Evolutionary conservation across 148 eudicot species (phyloP).

Genomic region (Camellia granthamiana): DNA sequence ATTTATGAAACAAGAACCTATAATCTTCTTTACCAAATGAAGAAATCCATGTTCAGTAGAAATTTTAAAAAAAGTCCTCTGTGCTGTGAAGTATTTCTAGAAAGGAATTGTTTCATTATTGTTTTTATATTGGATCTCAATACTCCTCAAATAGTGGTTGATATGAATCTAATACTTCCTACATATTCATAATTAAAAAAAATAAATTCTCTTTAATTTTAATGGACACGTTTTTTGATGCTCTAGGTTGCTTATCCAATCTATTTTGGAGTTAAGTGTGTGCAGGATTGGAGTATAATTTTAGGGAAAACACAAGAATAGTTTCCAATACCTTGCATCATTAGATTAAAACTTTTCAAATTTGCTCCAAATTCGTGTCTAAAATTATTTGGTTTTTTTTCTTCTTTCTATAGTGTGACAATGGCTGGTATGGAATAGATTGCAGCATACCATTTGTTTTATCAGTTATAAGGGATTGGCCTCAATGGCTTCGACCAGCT

Average conservation of each 20-base stretch:
- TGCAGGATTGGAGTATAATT: background rate
- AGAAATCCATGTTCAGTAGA: too few relatives aligned
- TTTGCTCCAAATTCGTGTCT: too few relatives aligned
- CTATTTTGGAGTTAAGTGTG: background rate
- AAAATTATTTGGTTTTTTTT: too few relatives aligned
- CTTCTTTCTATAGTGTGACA: too few relatives aligned
- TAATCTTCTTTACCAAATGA: background rate
- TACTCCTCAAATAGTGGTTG: background rate
- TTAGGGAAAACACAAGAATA: background rate
- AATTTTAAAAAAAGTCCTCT: background rate
- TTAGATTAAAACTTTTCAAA: too few relatives aligned
- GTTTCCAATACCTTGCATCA: background rate
- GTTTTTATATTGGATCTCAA: background rate
- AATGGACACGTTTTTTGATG: background rate
- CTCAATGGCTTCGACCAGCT: too few relatives aligned
- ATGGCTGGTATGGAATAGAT: too few relatives aligned
- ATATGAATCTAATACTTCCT: background rate
- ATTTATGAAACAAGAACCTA: background rate
- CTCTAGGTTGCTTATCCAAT: background rate
- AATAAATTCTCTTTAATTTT: background rate
- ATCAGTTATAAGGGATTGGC: too few relatives aligned
- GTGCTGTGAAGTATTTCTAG: background rate
- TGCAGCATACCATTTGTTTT: too few relatives aligned
- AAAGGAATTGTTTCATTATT: background rate
- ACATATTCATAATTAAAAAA: background rate